phyloP scores from a whole-genome alignment of 768 basidiomycete species.

The Termitomyces eurrhizus region DNA sequence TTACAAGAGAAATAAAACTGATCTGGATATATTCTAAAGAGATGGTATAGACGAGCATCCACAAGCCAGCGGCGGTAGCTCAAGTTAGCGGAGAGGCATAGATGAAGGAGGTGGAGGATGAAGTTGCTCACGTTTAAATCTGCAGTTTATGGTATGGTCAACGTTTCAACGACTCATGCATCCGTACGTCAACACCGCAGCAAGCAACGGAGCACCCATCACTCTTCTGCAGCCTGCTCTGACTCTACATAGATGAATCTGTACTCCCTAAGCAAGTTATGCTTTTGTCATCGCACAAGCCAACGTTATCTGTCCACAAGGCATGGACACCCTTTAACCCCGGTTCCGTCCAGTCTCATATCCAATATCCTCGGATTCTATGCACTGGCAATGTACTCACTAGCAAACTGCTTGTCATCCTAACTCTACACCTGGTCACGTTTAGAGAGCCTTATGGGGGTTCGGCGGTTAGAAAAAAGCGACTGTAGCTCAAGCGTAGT shows the following conservation, averaged over 20 bases:
- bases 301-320: not conserved
- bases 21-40: not conserved
- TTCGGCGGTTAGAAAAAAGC: not conserved
- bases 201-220: no score
- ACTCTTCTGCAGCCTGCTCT: not conserved
- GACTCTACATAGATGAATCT: not conserved
- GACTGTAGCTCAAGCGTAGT: not conserved
- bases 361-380: not conserved
- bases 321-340: not conserved
- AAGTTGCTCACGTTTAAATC: no score
- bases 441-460: no score
- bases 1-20: no score
- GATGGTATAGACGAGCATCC: slow-evolving; percentile 1
- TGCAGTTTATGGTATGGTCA: no score
- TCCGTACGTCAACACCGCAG: no score
- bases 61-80: not conserved
- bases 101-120: not conserved
- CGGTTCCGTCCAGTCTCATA: not conserved
- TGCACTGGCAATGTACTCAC: not conserved
- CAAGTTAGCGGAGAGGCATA: not conserved
- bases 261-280: not conserved
- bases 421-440: not conserved
- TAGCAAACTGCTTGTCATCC: no score
- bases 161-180: no score
- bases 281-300: not conserved